phyloP scores from a whole-genome alignment of 192 early-diverging fungal genomes.

The Mortierella alpina region DNA sequence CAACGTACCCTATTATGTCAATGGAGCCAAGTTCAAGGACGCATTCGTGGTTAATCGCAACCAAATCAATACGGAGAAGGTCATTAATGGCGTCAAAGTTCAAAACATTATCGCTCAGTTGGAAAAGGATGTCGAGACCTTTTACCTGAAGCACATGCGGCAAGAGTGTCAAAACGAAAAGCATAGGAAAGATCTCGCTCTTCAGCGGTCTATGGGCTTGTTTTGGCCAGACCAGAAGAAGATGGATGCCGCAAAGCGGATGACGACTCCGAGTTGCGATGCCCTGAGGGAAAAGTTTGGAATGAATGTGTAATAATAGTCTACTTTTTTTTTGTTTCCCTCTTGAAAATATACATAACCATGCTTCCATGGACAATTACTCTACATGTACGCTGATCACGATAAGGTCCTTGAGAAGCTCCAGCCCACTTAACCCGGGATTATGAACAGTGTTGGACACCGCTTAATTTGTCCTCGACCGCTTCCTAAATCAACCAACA shows the following conservation, averaged over 20 bases:
- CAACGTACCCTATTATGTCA: slow-evolving; percentile 84
- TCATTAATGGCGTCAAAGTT: slow-evolving; percentile 18
- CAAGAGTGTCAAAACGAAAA: slow-evolving; percentile 73
- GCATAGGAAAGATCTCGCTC: slow-evolving; percentile 61
- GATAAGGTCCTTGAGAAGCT: no score
- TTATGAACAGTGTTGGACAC: no score
- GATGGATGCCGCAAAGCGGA: slow-evolving; percentile 72
- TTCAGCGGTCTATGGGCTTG: slow-evolving; percentile 74
- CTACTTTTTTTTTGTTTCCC: no score
- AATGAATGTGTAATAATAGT: neutral
- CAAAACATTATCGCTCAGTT: slow-evolving; percentile 66
- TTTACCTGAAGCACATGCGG: slow-evolving; percentile 74
- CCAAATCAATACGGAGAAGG: slow-evolving; percentile 6
- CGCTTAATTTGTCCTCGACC: no score
- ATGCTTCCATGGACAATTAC: no score
- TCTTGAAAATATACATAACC: no score
- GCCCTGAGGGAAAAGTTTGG: slow-evolving; percentile 41
- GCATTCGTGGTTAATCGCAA: slow-evolving; percentile 23
- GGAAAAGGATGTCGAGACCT: slow-evolving; percentile 78
- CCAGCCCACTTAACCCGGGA: no score
- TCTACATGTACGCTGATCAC: no score
- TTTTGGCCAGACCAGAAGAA: slow-evolving; percentile 70
- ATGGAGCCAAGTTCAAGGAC: slow-evolving; percentile 58
- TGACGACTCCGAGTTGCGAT: slow-evolving; percentile 79
- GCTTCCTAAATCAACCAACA: no score